Percentiles rank a stretch among this genome's conserved stretches.
Conservation (phyloP, 257 asterid genomes). For the Solanum pinnatisectum region DNA sequence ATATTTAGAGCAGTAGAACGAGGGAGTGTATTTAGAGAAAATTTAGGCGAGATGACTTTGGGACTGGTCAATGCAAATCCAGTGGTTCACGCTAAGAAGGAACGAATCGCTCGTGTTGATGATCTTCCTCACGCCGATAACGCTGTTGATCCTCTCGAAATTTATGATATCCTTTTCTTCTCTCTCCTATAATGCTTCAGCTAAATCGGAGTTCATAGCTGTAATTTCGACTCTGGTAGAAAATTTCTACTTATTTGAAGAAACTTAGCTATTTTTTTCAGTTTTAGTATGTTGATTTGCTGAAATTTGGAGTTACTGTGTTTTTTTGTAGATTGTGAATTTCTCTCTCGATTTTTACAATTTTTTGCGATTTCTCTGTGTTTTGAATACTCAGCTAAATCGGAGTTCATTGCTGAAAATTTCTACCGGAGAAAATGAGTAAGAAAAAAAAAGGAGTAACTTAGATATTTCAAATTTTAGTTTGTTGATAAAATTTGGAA, state of each 20-base stretch:
- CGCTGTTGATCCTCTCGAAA: constrained; percentile 85
- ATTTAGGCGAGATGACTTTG: constrained; percentile 46
- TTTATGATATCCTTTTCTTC: constrained; percentile 71
- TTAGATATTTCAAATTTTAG: background rate
- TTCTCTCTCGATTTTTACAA: background rate
- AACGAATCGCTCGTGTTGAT: constrained; percentile 47
- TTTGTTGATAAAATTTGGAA: background rate
- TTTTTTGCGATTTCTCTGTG: background rate
- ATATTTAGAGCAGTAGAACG: background rate
- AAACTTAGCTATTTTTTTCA: background rate
- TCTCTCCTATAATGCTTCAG: background rate
- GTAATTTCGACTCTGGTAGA: background rate
- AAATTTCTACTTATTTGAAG: background rate
- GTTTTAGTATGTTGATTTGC: background rate
- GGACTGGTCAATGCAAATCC: constrained; percentile 94
- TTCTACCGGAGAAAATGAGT: background rate
- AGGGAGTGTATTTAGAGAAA: background rate
- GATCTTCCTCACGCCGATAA: constrained; percentile 17
- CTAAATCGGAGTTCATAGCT: background rate
- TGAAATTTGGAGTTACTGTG: background rate
- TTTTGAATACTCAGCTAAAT: background rate
- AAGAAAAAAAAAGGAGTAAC: background rate
- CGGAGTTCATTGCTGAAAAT: background rate
- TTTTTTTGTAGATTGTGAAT: background rate
- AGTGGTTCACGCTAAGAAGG: constrained; percentile 84